These are phyloP conservation scores for Spatholobus suberectus DNA, from an alignment of 306 rosid genomes.

Conservation along the genomic window DNA sequence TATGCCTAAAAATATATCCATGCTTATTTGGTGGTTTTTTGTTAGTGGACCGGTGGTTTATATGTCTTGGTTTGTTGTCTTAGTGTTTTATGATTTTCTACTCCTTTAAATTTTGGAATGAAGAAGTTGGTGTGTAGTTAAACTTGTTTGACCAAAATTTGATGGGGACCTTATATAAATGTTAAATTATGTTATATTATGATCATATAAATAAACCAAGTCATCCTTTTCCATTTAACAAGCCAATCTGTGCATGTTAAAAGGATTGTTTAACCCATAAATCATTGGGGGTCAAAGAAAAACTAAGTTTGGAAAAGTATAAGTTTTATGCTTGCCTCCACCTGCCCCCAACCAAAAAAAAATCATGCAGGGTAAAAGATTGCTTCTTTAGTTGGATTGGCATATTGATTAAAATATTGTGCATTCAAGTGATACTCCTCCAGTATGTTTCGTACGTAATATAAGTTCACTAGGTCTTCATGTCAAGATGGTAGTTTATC, in stretches of 20 bases:
- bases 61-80: too few species aligned
- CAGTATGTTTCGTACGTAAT: not conserved
- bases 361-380: too few species aligned
- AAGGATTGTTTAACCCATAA: not conserved
- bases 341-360: too few species aligned
- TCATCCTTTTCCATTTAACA: not conserved
- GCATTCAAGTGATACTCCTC: not conserved
- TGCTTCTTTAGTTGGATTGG: too few species aligned
- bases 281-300: not conserved
- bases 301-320: not conserved
- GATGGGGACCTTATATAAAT: constrained; percentile 2
- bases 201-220: not conserved
- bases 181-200: constrained; percentile 13
- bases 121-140: constrained; percentile 32
- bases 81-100: constrained; percentile 17
- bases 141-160: constrained; percentile 5
- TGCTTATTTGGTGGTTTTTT: constrained; percentile 23
- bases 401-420: too few species aligned
- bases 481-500: constrained; percentile 19
- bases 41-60: not conserved
- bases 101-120: constrained; percentile 19
- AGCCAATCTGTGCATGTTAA: not conserved
- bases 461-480: constrained; percentile 13
- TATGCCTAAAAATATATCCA: constrained; percentile 27
- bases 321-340: not conserved